phyloP scores from a whole-genome alignment of 306 rosid genomes.

The Calophaca sinica region DNA sequence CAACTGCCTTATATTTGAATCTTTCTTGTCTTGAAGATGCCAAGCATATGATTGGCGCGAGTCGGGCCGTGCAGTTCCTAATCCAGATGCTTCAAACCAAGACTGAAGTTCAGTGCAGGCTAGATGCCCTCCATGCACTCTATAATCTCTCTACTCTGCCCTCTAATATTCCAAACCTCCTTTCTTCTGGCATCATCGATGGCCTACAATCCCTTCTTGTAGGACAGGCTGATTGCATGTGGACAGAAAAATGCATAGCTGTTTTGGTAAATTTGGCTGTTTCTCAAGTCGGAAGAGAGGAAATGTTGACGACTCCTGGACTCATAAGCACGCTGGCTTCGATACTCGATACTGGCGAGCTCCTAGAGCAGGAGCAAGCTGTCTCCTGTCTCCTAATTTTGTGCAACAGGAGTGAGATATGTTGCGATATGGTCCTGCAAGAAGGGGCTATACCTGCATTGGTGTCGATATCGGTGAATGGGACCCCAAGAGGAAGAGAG shows the following conservation, averaged over 20 bases:
- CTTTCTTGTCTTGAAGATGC: constrained; percentile 93
- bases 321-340: constrained; percentile 71
- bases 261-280: constrained; percentile 80
- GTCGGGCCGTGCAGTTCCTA: constrained; percentile 80
- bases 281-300: constrained; percentile 70
- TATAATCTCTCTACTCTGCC: constrained; percentile 77
- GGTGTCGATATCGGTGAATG: constrained; percentile 91
- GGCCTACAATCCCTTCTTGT: constrained; percentile 73
- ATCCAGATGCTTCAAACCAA: constrained; percentile 62
- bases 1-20: constrained; percentile 86
- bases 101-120: constrained; percentile 72
- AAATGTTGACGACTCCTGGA: constrained; percentile 60
- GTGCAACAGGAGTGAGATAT: constrained; percentile 76
- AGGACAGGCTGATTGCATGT: constrained; percentile 58
- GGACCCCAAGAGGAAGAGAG: constrained; percentile 83
- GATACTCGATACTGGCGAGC: constrained; percentile 74
- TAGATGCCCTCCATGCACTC: constrained; percentile 85
- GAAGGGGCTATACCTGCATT: constrained; percentile 96
- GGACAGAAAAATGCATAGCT: constrained; percentile 85
- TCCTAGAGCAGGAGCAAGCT: constrained; percentile 89
- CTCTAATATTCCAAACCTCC: constrained; percentile 72
- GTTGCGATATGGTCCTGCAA: constrained; percentile 86
- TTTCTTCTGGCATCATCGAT: constrained; percentile 66
- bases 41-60: constrained; percentile 70
- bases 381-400: constrained; percentile 77